Percentiles rank a stretch among this genome's conserved stretches.
phyloP scores from a whole-genome alignment of 306 rosid genomes.

The Vigna trinervia region DNA sequence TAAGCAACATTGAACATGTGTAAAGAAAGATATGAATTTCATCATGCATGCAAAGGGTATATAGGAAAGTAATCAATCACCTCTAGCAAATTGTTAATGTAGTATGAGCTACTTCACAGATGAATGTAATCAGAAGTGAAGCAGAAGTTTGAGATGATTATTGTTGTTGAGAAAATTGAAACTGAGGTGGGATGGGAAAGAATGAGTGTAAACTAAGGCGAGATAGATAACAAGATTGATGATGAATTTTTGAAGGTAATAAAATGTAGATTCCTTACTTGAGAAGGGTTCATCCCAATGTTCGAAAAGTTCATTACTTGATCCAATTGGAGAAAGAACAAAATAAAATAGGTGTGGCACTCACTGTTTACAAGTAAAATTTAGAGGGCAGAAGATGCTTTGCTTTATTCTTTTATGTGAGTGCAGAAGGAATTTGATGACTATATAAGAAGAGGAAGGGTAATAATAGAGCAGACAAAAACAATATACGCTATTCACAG shows the following conservation, averaged over 20 bases:
- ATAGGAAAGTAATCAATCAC: conserved; percentile 16
- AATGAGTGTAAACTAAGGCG: conserved; percentile 36
- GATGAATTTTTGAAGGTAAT: conserved; percentile 34
- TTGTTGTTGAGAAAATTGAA: conserved; percentile 30
- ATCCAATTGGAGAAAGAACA: conserved; percentile 35
- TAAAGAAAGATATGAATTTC: conserved; percentile 19
- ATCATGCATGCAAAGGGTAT: conserved; percentile 9
- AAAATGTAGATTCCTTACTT: conserved; percentile 67
- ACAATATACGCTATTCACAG: conserved; percentile 18
- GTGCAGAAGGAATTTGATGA: conserved; percentile 39
- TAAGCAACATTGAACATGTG: not conserved
- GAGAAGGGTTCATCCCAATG: conserved; percentile 46
- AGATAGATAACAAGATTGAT: conserved; percentile 36
- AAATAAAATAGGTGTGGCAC: conserved; percentile 32
- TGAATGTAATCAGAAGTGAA: conserved; percentile 22
- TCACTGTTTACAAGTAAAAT: conserved; percentile 49
- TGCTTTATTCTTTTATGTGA: conserved; percentile 54
- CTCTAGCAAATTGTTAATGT: conserved; percentile 18
- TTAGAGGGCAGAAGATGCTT: conserved; percentile 53
- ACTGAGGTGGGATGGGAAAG: conserved; percentile 36
- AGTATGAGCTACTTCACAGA: not conserved
- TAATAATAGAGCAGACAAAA: conserved; percentile 13
- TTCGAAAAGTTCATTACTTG: conserved; percentile 48
- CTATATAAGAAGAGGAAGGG: conserved; percentile 38
- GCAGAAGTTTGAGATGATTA: conserved; percentile 9